These are phyloP conservation scores for Chaetomiaceae sp. DNA, from an alignment of 2,329 filamentous ascomycete species.

Conservation along the genomic window DNA sequence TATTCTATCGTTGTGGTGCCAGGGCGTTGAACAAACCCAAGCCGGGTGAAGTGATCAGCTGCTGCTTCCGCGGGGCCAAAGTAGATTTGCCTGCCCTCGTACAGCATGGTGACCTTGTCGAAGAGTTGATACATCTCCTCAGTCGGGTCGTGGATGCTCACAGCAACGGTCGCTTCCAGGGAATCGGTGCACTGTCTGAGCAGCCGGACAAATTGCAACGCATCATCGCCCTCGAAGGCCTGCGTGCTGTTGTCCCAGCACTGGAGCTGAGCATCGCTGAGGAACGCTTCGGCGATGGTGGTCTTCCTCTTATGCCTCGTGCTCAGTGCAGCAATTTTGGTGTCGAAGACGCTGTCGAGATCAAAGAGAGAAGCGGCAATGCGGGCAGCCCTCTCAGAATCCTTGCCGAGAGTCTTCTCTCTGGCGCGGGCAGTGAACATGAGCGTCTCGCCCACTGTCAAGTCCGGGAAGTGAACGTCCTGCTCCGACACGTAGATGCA, in stretches of 20 bases:
- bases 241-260: slow-evolving; percentile 74
- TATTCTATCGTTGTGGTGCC: slow-evolving; percentile 62
- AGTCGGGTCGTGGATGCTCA: slow-evolving; percentile 60
- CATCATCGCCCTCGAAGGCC: slow-evolving; percentile 68
- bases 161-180: slow-evolving; percentile 63
- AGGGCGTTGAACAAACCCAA: slow-evolving; percentile 58
- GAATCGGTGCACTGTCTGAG: slow-evolving; percentile 54
- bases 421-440: slow-evolving; percentile 61
- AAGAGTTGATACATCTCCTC: slow-evolving; percentile 66
- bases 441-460: slow-evolving; percentile 68
- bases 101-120: slow-evolving; percentile 64
- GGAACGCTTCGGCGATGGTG: slow-evolving; percentile 69
- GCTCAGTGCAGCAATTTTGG: slow-evolving; percentile 66
- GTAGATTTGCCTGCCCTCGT: slow-evolving; percentile 61
- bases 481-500: slow-evolving; percentile 56
- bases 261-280: slow-evolving; percentile 57
- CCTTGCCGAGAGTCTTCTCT: slow-evolving; percentile 17
- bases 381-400: slow-evolving; percentile 47
- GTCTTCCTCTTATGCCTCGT: slow-evolving; percentile 72
- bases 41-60: slow-evolving; percentile 57
- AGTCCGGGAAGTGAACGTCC: slow-evolving; percentile 67
- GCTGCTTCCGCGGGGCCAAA: slow-evolving; percentile 58
- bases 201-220: slow-evolving; percentile 65
- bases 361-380: slow-evolving; percentile 56
- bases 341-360: slow-evolving; percentile 63